Evolutionary conservation across 768 basidiomycete species (phyloP), one percentile per base, ranked within the genome.

Genomic region (Trametes punicea): DNA sequence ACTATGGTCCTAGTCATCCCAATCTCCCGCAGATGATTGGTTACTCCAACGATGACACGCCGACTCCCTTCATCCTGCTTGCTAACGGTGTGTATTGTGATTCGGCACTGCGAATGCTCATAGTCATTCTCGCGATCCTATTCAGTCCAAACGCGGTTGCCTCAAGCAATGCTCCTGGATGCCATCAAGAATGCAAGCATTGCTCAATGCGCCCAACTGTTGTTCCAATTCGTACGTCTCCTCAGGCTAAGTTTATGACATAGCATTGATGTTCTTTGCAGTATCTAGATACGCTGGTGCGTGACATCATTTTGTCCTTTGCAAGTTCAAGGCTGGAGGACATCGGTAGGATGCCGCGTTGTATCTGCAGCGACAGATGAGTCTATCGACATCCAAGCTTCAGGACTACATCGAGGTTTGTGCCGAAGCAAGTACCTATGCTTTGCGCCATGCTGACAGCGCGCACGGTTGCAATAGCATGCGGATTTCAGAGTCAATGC

Each of bases 21-120:
- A 81, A 78, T 60, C 64, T 82, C 21, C 80, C 81, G 0, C 79
- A 81, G 62, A 74, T 82, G 72, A 57, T 79, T 6, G 80, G 81
- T 1, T 77, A 77, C 60, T 81, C 79, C 0, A 66, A 74, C 13
- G 74, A 74, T 15, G 69, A 74, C 31, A 67, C 75, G 0, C 73
- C 73, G 2, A 78, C 76, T 0, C 80, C 78, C 0, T 81, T 81
- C 57, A 77, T 82, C 47, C 57, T 81, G n/a, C 63, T 82, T 20
- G 77, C 79, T 1, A 77, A 77, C 48, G 77, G 81, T 78, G 50
- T 15, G 58, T 16, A 3, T 18, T n/a, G n/a, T 30, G n/a, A n/a
- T n/a, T n/a, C n/a, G n/a, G n/a, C n/a, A n/a, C n/a, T n/a, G n/a
- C n/a, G n/a, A n/a, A n/a, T n/a, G n/a, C n/a, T n/a, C 3, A 18